A percentile compares a stretch with the other conserved stretches of the same genome.
Evolutionary conservation across 225 moss, liverwort and hornwort genomes (phyloP).

Genomic region (Straminergon stramineum): DNA sequence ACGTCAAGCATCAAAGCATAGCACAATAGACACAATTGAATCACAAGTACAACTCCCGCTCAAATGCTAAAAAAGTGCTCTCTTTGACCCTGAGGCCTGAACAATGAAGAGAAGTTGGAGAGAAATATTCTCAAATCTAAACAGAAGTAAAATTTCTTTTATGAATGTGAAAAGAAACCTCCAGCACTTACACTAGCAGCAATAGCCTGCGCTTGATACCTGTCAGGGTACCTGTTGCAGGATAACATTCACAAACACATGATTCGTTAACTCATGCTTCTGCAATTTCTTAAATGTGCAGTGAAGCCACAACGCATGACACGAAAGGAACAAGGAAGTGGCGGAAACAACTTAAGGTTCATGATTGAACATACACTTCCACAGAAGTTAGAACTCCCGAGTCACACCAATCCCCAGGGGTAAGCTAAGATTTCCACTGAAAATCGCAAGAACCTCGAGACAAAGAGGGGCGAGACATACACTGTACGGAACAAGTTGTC

Average conservation of each 20-base stretch:
- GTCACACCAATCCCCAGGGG: not conserved
- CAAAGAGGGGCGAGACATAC: slow-evolving; percentile 20
- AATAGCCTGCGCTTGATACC: slow-evolving; percentile 66
- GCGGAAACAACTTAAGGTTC: not conserved
- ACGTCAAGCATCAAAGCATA: not conserved
- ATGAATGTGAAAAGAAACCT: not conserved
- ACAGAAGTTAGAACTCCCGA: not conserved
- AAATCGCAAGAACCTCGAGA: not conserved
- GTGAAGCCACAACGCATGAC: not conserved
- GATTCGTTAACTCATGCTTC: not conserved
- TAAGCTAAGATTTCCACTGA: not conserved
- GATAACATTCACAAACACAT: not conserved
- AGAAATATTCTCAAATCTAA: not conserved
- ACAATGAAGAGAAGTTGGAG: not conserved
- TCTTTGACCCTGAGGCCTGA: not conserved
- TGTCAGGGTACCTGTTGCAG: slow-evolving; percentile 67
- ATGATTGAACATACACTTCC: not conserved
- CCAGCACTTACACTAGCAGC: slow-evolving; percentile 58
- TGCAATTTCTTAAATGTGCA: not conserved
- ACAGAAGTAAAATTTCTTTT: not conserved
- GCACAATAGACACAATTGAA: not conserved
- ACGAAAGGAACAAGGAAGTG: not conserved
- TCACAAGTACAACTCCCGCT: not conserved
- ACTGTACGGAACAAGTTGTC: slow-evolving; percentile 79
- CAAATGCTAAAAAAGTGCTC: not conserved